Evolutionary conservation across 768 basidiomycete species (phyloP).

Genomic region (Russula sp.): DNA sequence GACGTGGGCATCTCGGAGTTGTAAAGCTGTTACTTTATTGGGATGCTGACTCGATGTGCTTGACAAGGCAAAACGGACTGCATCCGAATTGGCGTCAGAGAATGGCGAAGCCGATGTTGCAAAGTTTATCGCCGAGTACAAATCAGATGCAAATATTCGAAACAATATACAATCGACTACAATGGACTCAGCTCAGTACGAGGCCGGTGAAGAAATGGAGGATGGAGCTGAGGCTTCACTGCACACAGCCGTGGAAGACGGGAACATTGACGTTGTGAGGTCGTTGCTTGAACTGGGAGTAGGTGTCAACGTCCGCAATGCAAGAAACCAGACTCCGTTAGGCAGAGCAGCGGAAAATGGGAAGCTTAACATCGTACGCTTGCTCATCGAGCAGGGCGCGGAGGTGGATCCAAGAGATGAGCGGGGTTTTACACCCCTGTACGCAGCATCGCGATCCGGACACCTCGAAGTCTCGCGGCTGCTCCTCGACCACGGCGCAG

Average conservation of each 20-base stretch:
- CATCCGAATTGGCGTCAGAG: background rate
- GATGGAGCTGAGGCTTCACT: background rate
- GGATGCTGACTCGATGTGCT: background rate
- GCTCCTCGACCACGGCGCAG: no score
- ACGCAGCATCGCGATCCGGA: background rate
- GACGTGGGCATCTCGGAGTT: background rate
- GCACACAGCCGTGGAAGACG: background rate
- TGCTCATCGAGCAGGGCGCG: no score
- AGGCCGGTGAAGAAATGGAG: background rate
- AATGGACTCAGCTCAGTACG: background rate
- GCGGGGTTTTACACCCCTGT: background rate
- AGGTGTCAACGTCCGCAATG: background rate
- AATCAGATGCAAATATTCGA: background rate
- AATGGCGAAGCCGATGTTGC: background rate
- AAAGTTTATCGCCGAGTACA: background rate
- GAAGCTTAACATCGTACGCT: no score
- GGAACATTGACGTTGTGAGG: background rate
- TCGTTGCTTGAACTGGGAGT: slow-evolving; percentile 2
- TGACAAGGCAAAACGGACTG: background rate
- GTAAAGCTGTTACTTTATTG: background rate
- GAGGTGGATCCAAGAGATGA: no score
- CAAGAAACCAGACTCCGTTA: no score
- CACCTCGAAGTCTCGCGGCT: background rate
- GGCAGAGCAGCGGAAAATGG: no score
- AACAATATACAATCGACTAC: background rate